A percentile compares a stretch with the other conserved stretches of the same genome.
These are phyloP conservation scores for Neurospora sublineolata DNA, from an alignment of 495 filamentous ascomycete species.

Conservation along the genomic window DNA sequence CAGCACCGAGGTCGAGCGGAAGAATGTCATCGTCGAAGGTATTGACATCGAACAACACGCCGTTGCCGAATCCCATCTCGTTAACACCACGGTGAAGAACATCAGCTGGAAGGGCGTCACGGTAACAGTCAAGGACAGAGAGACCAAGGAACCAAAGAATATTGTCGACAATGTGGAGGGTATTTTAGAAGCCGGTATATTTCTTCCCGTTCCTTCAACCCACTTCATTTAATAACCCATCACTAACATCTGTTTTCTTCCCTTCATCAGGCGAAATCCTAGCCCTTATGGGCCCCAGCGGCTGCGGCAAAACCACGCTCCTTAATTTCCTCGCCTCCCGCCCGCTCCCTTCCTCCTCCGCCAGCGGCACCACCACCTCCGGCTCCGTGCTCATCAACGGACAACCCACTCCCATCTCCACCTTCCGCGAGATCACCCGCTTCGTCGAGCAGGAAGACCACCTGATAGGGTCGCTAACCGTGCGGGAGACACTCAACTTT, in stretches of 20 bases:
- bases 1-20: slow-evolving; percentile 7
- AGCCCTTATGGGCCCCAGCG: slow-evolving; percentile 69
- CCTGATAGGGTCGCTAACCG: slow-evolving; percentile 65
- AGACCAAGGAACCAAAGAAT: slow-evolving; percentile 45
- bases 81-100: slow-evolving; percentile 26
- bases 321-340: slow-evolving; percentile 69
- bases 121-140: slow-evolving; percentile 57
- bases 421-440: slow-evolving; percentile 43
- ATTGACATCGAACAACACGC: slow-evolving; percentile 15
- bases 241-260: not conserved
- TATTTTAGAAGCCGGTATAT: slow-evolving; percentile 36
- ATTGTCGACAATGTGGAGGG: slow-evolving; percentile 44
- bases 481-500: slow-evolving; percentile 65
- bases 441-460: slow-evolving; percentile 85
- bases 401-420: slow-evolving; percentile 16
- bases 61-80: slow-evolving; percentile 22
- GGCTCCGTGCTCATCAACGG: slow-evolving; percentile 51
- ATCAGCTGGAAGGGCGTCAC: slow-evolving; percentile 53
- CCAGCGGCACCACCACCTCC: slow-evolving; percentile 1
- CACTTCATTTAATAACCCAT: not conserved
- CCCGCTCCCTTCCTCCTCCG: slow-evolving; percentile 25
- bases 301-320: slow-evolving; percentile 68
- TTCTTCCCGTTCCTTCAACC: not conserved
- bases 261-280: slow-evolving; percentile 50
- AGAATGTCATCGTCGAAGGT: not conserved